Base-by-base conservation (phyloP, 495 filamentous ascomycete species). In the Letharia columbiana region DNA sequence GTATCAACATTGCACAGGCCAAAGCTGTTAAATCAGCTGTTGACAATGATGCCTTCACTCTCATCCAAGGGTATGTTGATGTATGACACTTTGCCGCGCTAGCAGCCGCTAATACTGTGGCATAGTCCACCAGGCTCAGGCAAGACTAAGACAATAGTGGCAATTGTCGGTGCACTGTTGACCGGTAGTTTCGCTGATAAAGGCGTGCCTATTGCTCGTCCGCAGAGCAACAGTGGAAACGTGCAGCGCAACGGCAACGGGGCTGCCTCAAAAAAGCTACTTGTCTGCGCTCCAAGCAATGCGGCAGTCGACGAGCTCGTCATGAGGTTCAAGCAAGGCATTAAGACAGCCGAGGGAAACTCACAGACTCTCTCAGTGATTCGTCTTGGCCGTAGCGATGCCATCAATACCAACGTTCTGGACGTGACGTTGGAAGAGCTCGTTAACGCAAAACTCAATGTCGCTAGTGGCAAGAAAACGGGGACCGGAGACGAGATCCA, bases 131-230 rank as follows among this genome's bases (percentile, higher is more conserved):
- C 94, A 2, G 94, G 94, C 72, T 94, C 93, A 6, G 94, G 94
- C 71, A 98, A 98, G 77, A 98, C 94, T 0, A 98, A 98, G 74
- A 98, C 94, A 0, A 98, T 98, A 63, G 85, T 96, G 66, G 94
- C 93, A 57, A 96, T 98, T 78, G 91, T 96, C 18, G 94, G 94
- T 54, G 90, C 91, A 67, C 80, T 98, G 11, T 71, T 98, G 17
- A 91, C 85, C 7, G 80, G 81, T 56, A 77, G 70, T n/a, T 78
- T 91, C 74, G 73, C 69, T 67, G 71, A 81, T 74, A 63, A 78
- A 65, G 82, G 80, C 11, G 79, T 81, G 7, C 70, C 79, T 45
- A 80, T 86, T 59, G 75, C 75, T 41, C 79, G 81, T 33, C 83
- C 86, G 8, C 78, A 76, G 4, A 71, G 66, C 3, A 67, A 64